Conservation (phyloP, 2,329 filamentous ascomycete species). For the Colletotrichum falcatum region DNA sequence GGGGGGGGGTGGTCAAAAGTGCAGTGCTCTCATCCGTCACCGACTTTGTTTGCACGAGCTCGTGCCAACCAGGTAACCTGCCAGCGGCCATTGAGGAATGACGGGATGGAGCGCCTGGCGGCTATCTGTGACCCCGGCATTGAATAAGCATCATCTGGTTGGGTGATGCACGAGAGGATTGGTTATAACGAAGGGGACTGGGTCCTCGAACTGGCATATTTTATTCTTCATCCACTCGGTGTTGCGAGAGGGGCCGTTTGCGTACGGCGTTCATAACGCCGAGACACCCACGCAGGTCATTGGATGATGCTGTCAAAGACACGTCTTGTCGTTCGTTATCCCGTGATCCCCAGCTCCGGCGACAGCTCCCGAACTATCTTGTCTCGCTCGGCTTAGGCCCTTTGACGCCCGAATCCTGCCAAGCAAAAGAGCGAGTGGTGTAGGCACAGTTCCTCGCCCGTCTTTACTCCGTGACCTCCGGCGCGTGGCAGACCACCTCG, state of each 20-base stretch:
- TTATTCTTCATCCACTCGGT: not conserved
- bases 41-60: not conserved
- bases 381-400: not conserved
- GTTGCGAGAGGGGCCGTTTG: not conserved
- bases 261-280: not conserved
- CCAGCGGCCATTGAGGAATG: too few relatives aligned
- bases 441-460: not conserved
- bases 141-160: not conserved
- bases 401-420: not conserved
- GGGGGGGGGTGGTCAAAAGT: constrained; percentile 7
- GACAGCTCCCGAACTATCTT: not conserved
- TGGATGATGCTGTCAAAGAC: not conserved
- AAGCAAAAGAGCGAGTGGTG: not conserved
- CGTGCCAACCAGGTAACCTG: not conserved
- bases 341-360: not conserved
- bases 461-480: constrained; percentile 23
- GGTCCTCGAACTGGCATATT: not conserved
- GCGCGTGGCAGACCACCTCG: constrained; percentile 54
- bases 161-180: too few relatives aligned
- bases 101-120: too few relatives aligned
- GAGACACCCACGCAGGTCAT: too few relatives aligned
- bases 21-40: not conserved
- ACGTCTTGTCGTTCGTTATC: not conserved
- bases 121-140: not conserved
- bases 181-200: not conserved